Conservation (phyloP, 305 asterid species). For the Solanum hybrid region DNA sequence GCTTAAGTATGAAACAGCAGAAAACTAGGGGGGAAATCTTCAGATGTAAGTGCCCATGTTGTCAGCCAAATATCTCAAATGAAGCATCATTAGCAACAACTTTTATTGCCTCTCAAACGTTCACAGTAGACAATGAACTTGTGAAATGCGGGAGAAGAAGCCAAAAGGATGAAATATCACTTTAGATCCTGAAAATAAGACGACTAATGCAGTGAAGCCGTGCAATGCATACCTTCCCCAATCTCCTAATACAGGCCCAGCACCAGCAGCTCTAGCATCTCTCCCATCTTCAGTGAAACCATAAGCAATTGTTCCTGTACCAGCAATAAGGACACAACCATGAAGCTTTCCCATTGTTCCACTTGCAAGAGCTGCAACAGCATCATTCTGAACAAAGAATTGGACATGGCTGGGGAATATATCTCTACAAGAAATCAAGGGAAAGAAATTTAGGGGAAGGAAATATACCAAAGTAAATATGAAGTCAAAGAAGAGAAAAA, state of each 20-base stretch:
- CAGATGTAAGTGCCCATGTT: neutral
- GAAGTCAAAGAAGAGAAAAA: neutral
- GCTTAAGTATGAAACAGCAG: neutral
- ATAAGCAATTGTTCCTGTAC: conserved; percentile 88
- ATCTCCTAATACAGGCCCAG: conserved; percentile 87
- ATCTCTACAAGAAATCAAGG: conserved; percentile 31
- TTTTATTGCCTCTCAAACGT: neutral
- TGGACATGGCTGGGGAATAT: conserved; percentile 65
- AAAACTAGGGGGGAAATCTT: neutral
- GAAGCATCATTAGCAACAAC: neutral
- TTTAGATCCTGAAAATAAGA: neutral
- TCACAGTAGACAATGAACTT: neutral
- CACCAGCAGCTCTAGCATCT: conserved; percentile 90
- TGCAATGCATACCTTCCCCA: conserved; percentile 66
- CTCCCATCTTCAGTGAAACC: conserved; percentile 87
- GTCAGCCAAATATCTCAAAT: neutral
- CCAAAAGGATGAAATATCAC: neutral
- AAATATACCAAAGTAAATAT: neutral
- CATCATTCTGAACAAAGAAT: conserved; percentile 75
- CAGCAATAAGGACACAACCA: conserved; percentile 89
- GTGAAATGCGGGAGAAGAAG: conserved; percentile 1
- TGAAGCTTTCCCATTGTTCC: conserved; percentile 91
- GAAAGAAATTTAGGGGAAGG: neutral
- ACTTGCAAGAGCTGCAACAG: conserved; percentile 84
- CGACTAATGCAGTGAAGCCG: neutral